Evolutionary conservation across 2,329 filamentous ascomycete species (phyloP).

Genomic region (Magnaporthiopsis rhizophila): DNA sequence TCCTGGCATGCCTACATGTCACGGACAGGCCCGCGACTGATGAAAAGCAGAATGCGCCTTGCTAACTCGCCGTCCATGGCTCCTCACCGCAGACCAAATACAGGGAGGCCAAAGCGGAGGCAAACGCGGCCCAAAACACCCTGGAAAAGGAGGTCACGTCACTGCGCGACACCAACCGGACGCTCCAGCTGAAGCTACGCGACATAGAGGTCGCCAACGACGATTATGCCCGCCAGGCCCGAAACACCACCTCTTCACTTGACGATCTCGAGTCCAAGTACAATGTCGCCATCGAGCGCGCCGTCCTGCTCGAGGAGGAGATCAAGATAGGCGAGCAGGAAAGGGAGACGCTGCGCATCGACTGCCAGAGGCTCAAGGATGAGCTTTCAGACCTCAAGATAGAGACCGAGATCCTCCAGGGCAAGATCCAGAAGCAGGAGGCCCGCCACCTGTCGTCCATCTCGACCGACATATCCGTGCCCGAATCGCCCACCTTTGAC

Average conservation of each 20-base stretch:
- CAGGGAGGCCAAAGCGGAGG: slow-evolving; percentile 87
- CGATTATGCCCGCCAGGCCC: slow-evolving; percentile 92
- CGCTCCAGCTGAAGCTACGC: slow-evolving; percentile 72
- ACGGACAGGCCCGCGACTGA: no score
- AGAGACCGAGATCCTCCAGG: slow-evolving; percentile 86
- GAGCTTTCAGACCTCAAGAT: slow-evolving; percentile 91
- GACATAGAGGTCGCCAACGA: slow-evolving; percentile 98
- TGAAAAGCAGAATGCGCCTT: no score
- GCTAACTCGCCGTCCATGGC: no score
- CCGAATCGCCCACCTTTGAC: slow-evolving; percentile 66
- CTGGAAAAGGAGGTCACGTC: slow-evolving; percentile 95
- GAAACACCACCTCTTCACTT: slow-evolving; percentile 89
- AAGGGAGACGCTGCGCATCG: slow-evolving; percentile 79
- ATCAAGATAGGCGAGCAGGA: slow-evolving; percentile 88
- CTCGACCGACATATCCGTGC: slow-evolving; percentile 53
- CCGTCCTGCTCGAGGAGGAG: slow-evolving; percentile 91
- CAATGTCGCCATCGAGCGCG: slow-evolving; percentile 85
- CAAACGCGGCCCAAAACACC: slow-evolving; percentile 71
- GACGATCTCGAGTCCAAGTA: slow-evolving; percentile 97
- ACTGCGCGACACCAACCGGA: slow-evolving; percentile 75
- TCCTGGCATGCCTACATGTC: no score
- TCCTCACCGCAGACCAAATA: slow-evolving; percentile 66
- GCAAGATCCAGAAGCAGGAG: slow-evolving; percentile 76
- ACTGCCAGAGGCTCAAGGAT: slow-evolving; percentile 80
- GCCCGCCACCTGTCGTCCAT: slow-evolving; percentile 43